phyloP scores from a whole-genome alignment of 257 asterid species.

The Solanum infundibuliforme region DNA sequence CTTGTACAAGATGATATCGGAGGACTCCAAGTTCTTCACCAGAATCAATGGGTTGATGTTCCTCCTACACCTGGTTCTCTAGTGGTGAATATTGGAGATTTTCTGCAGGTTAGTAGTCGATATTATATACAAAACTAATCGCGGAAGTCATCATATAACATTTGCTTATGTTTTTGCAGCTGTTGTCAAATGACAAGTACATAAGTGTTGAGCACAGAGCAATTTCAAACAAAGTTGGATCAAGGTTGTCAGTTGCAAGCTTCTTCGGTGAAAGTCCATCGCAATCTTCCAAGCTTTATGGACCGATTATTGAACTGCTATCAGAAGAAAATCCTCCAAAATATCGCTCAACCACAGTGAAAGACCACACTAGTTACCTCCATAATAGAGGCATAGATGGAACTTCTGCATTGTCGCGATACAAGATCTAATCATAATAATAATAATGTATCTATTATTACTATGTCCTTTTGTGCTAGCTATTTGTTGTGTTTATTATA shows the following conservation, averaged over 20 bases:
- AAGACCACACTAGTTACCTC: conserved; percentile 26
- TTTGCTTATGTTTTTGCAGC: conserved; percentile 17
- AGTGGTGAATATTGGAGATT: conserved; percentile 48
- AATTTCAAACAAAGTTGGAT: conserved; percentile 30
- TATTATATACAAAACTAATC: no score
- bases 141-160: no score
- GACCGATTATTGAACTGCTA: conserved; percentile 45
- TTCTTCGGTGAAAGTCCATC: conserved; percentile 30
- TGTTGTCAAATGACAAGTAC: conserved; percentile 49
- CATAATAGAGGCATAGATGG: conserved; percentile 31
- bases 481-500: no score
- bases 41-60: conserved; percentile 43
- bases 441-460: no score
- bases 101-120: conserved; percentile 39
- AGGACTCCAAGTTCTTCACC: conserved; percentile 38
- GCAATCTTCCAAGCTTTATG: conserved; percentile 26
- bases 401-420: conserved; percentile 27
- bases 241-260: conserved; percentile 53
- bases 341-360: conserved; percentile 30
- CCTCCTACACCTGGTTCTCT: conserved; percentile 41
- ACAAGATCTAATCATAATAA: conserved; percentile 9
- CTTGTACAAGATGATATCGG: conserved; percentile 48
- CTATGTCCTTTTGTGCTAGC: no score
- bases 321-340: conserved; percentile 38
- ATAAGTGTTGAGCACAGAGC: conserved; percentile 51